phyloP scores from a whole-genome alignment of 352 stramenopile genomes.

The Phytophthora idaei region DNA sequence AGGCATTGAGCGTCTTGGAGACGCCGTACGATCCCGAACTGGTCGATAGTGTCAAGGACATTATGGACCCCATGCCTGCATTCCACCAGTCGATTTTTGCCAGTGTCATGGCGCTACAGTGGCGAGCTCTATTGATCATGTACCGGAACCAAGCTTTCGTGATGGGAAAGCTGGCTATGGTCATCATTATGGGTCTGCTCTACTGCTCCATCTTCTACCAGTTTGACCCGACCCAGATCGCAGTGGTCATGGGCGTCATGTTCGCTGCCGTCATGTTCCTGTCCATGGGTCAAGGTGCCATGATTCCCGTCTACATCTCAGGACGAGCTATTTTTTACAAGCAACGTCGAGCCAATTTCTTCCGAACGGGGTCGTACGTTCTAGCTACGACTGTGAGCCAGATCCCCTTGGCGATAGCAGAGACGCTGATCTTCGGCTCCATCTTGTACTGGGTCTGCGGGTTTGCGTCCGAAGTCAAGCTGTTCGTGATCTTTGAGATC shows the following conservation, averaged over 20 bases:
- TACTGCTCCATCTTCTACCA: conserved; percentile 33
- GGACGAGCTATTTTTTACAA: conserved; percentile 23
- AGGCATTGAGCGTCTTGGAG: conserved; percentile 15
- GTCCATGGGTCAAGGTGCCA: conserved; percentile 16
- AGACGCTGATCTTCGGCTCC: conserved; percentile 20
- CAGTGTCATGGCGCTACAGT: conserved; percentile 32
- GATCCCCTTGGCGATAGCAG: conserved; percentile 16
- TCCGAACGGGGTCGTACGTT: conserved; percentile 18
- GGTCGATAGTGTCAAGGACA: conserved; percentile 23
- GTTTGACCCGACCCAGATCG: conserved; percentile 24
- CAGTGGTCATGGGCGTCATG: conserved; percentile 21
- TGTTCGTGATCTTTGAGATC: conserved; percentile 22
- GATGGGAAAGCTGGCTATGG: conserved; percentile 40
- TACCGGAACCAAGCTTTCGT: conserved; percentile 47
- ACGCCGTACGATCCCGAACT: conserved; percentile 20
- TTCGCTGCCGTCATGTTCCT: conserved; percentile 26
- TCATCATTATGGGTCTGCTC: conserved; percentile 49
- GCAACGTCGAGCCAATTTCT: conserved; percentile 17
- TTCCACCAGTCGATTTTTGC: conserved; percentile 39
- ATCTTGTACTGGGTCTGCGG: conserved; percentile 21
- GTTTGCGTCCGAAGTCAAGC: conserved; percentile 13
- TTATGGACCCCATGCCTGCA: conserved; percentile 35
- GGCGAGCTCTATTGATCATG: conserved; percentile 66
- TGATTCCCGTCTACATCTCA: conserved; percentile 26
- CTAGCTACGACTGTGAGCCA: conserved; percentile 19